These are phyloP conservation scores for Somion occarium DNA, from an alignment of 1,284 basidiomycete genomes.

Conservation along the genomic window DNA sequence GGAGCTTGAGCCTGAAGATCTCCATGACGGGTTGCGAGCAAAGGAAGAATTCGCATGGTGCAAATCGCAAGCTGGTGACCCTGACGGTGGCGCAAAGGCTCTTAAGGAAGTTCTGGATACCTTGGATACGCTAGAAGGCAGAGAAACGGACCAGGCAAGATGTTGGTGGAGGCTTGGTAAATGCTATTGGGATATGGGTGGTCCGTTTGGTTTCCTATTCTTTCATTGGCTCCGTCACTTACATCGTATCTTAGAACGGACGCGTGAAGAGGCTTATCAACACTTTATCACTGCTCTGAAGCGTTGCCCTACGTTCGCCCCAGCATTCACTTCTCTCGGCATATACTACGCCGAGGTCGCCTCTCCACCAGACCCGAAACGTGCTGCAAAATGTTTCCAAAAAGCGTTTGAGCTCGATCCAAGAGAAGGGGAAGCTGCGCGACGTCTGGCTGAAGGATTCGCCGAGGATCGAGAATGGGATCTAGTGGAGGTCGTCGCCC, in stretches of 20 bases:
- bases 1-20: constrained; percentile 40
- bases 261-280: constrained; percentile 65
- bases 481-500: constrained; percentile 89
- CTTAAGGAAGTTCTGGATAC: constrained; percentile 58
- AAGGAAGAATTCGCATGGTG: constrained; percentile 89
- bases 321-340: constrained; percentile 92
- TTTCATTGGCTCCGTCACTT: not conserved
- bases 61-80: constrained; percentile 51
- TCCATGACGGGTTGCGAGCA: constrained; percentile 58
- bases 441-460: constrained; percentile 82
- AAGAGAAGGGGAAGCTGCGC: constrained; percentile 82
- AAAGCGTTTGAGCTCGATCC: constrained; percentile 98
- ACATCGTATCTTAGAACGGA: constrained; percentile 27
- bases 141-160: constrained; percentile 61
- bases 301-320: constrained; percentile 73
- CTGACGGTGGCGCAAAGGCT: constrained; percentile 48
- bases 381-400: constrained; percentile 95
- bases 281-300: constrained; percentile 85
- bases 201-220: constrained; percentile 35
- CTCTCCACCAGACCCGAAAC: constrained; percentile 73
- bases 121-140: constrained; percentile 50
- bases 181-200: constrained; percentile 72
- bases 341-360: constrained; percentile 79
- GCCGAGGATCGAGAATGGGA: constrained; percentile 96
- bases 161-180: constrained; percentile 84